A percentile compares a stretch with the other conserved stretches of the same genome.
Conservation (phyloP, 2,329 filamentous ascomycete genomes). For the Alternaria rosae region DNA sequence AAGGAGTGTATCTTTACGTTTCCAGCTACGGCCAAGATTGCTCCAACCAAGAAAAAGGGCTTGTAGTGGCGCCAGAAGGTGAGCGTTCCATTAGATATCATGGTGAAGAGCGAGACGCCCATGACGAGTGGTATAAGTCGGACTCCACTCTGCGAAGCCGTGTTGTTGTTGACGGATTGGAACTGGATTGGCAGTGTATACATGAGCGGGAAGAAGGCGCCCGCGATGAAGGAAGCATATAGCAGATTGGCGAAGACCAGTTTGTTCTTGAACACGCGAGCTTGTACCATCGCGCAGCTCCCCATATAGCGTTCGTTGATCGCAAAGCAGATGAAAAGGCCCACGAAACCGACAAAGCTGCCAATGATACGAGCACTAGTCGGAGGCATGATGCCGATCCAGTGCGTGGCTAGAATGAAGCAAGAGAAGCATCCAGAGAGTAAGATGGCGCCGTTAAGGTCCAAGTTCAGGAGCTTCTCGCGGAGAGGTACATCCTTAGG, state of each 20-base stretch:
- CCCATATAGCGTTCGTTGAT: slow-evolving; percentile 37
- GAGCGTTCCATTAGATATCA: slow-evolving; percentile 34
- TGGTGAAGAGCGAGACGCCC: slow-evolving; percentile 37
- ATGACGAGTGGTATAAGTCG: slow-evolving; percentile 39
- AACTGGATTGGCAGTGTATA: slow-evolving; percentile 41
- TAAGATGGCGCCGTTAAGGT: slow-evolving; percentile 32
- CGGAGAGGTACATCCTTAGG: slow-evolving; percentile 17
- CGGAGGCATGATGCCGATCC: slow-evolving; percentile 52
- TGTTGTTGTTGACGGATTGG: slow-evolving; percentile 35
- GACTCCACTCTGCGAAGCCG: slow-evolving; percentile 36
- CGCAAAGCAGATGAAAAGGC: slow-evolving; percentile 55
- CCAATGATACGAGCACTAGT: slow-evolving; percentile 54
- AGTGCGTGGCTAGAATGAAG: slow-evolving; percentile 41
- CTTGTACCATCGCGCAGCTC: slow-evolving; percentile 37
- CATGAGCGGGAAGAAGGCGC: slow-evolving; percentile 38
- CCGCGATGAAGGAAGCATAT: slow-evolving; percentile 36
- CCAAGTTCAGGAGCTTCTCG: slow-evolving; percentile 34
- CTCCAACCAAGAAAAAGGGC: slow-evolving; percentile 50
- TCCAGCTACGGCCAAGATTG: slow-evolving; percentile 30
- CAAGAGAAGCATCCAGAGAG: slow-evolving; percentile 30
- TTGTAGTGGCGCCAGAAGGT: slow-evolving; percentile 51
- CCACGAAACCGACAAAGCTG: slow-evolving; percentile 57
- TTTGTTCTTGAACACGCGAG: slow-evolving; percentile 28
- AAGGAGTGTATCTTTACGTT: slow-evolving; percentile 45
- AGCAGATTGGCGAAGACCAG: slow-evolving; percentile 23